Evolutionary conservation across 768 basidiomycete species (phyloP), one percentile per base, ranked within the genome.

Genomic region (Mycena belliarum): DNA sequence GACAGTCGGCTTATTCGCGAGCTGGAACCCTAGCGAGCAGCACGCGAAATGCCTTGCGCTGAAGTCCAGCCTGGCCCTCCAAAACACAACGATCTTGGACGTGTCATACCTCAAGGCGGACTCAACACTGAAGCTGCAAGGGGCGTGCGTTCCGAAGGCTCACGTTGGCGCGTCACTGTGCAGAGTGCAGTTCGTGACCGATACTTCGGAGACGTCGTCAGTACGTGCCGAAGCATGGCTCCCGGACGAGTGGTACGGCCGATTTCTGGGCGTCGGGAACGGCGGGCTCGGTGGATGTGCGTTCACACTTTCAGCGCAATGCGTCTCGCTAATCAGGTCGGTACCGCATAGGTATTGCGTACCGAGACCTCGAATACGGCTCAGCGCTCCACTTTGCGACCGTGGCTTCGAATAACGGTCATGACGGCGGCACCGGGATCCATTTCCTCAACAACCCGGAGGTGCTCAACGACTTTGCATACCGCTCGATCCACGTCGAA

Each of bases 391-490:
- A 64, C 40, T 69, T 69, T 42, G 68, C 66, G 14, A 65, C 63
- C 6, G 55, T 68, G 18, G 68, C 49, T 0, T 63, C 67, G 1
- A 63, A 69, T 48, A 66, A 63, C 42, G 68, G 68, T 16, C 68
- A 69, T 51, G 65, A 68, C 47, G 68, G 68, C 26, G 23, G 52
- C 14, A 45, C 26, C 6, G 66, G 63, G 6, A n/a, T 14, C 18
- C 21, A 56, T 5, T 68, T 69, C 55, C 50, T 66, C 9, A 56
- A 59, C 29, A 29, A 66, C 40, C 60, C 62, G 1, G 68, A 69
- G 35, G 64, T 68, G 29, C 51, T 69, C 12, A 65, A 65, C 29
- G 68, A 71, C 53, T 70, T 65, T 58, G 60, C 63, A 4, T 64
- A 57, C 51, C 66, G 68, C 18, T 45, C 67, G 4, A 55, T 69